phyloP scores from a whole-genome alignment of 2,329 filamentous ascomycete species.

The Cordyceps javanica region DNA sequence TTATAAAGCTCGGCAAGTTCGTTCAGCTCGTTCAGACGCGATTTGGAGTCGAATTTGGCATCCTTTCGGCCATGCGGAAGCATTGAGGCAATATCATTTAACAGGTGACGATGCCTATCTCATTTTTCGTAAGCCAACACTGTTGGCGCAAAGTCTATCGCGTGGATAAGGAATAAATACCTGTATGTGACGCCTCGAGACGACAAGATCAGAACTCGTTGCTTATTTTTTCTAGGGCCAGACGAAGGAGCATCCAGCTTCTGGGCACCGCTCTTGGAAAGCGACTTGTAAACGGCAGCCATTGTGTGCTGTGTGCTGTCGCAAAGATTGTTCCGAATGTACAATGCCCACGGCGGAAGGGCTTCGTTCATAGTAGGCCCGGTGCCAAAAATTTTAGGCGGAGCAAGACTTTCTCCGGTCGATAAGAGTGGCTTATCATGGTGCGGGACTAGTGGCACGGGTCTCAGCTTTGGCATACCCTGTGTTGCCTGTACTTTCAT shows the following conservation, averaged over 20 bases:
- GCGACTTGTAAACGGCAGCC: conserved; percentile 70
- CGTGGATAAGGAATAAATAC: conserved; percentile 36
- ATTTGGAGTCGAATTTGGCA: conserved; percentile 94
- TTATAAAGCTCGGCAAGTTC: conserved; percentile 74
- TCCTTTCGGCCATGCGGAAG: conserved; percentile 92
- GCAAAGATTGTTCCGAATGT: not conserved
- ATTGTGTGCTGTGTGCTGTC: conserved; percentile 34
- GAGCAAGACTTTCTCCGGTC: conserved; percentile 22
- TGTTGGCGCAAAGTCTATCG: not conserved
- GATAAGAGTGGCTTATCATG: conserved; percentile 29
- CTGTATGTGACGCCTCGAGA: conserved; percentile 88
- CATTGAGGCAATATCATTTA: conserved; percentile 82
- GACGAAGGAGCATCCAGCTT: conserved; percentile 44
- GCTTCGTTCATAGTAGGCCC: not conserved
- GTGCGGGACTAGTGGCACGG: not conserved
- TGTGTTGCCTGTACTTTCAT: not conserved
- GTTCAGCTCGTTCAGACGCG: conserved; percentile 76
- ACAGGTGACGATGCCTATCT: conserved; percentile 78
- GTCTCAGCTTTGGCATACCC: no score
- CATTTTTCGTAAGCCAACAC: conserved; percentile 7
- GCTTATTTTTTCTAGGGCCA: conserved; percentile 57
- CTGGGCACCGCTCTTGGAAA: conserved; percentile 53
- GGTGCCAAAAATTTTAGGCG: conserved; percentile 24
- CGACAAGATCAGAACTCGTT: conserved; percentile 81
- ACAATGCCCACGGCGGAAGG: not conserved